These are phyloP conservation scores for Eucalyptus sideroxylon DNA, from an alignment of 345 rosid species.

Conservation along the genomic window DNA sequence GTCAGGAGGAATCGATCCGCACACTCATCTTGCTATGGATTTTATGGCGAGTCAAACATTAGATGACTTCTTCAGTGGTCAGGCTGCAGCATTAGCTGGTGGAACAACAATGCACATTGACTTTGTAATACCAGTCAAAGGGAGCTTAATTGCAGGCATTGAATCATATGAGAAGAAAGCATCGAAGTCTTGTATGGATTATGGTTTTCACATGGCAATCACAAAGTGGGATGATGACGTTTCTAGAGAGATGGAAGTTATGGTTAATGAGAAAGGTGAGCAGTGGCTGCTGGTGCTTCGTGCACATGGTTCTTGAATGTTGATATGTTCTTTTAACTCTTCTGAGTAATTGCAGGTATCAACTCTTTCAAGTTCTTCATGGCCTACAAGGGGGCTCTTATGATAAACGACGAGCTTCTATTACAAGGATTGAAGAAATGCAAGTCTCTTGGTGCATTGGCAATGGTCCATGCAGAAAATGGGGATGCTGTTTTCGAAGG, in stretches of 20 bases:
- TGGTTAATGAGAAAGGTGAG: conserved; percentile 84
- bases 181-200: conserved; percentile 75
- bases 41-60: conserved; percentile 66
- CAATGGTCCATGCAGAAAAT: conserved; percentile 99
- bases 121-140: conserved; percentile 78
- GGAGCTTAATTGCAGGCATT: conserved; percentile 65
- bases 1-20: conserved; percentile 95
- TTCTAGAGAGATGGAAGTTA: conserved; percentile 74
- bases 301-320: neutral
- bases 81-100: conserved; percentile 98
- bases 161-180: conserved; percentile 68
- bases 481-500: conserved; percentile 98
- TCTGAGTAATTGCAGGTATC: conserved; percentile 41
- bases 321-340: neutral
- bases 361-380: conserved; percentile 97
- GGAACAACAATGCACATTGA: conserved; percentile 99
- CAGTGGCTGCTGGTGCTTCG: neutral
- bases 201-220: conserved; percentile 95
- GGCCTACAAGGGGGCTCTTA: conserved; percentile 83
- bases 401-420: conserved; percentile 82
- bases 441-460: conserved; percentile 91
- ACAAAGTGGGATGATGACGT: conserved; percentile 86
- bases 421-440: conserved; percentile 75
- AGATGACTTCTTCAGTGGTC: conserved; percentile 96
- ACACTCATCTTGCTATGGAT: conserved; percentile 78